phyloP scores from a whole-genome alignment of 2,329 filamentous ascomycete species.

The Aspergillus awamori region DNA sequence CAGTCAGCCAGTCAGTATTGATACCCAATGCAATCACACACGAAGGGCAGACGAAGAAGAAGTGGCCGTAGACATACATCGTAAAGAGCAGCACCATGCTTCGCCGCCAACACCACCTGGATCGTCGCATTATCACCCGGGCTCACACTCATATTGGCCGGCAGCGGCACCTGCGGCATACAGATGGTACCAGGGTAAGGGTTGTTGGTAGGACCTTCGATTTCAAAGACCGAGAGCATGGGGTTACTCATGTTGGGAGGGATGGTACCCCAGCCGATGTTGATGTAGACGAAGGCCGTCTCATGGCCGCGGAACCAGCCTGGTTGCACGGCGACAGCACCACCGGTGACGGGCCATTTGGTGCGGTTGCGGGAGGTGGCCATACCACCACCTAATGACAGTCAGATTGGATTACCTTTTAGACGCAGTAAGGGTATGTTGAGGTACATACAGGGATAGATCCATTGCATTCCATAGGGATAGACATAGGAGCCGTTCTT shows the following conservation, averaged over 20 bases:
- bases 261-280: slow-evolving; percentile 80
- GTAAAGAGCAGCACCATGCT: slow-evolving; percentile 81
- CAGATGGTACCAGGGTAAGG: slow-evolving; percentile 85
- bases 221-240: slow-evolving; percentile 79
- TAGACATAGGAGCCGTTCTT: slow-evolving; percentile 56
- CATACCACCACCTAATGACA: slow-evolving; percentile 75
- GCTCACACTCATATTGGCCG: slow-evolving; percentile 69
- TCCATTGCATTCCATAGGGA: slow-evolving; percentile 93
- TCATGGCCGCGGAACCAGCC: slow-evolving; percentile 94
- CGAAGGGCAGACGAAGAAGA: neutral
- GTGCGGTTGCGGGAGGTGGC: slow-evolving; percentile 78
- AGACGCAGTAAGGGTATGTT: no score
- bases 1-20: slow-evolving; percentile 49
- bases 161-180: slow-evolving; percentile 84
- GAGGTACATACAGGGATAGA: slow-evolving; percentile 77
- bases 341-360: slow-evolving; percentile 85
- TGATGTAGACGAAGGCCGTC: slow-evolving; percentile 83
- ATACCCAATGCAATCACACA: no score
- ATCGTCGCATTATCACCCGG: slow-evolving; percentile 89
- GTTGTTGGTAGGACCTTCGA: slow-evolving; percentile 55
- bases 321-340: slow-evolving; percentile 86
- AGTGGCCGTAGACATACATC: slow-evolving; percentile 61
- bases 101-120: slow-evolving; percentile 79
- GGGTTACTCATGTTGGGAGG: slow-evolving; percentile 85
- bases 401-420: neutral